Conservation (phyloP, 2,329 filamentous ascomycete species). For the Hirsutella minnesotensis region DNA sequence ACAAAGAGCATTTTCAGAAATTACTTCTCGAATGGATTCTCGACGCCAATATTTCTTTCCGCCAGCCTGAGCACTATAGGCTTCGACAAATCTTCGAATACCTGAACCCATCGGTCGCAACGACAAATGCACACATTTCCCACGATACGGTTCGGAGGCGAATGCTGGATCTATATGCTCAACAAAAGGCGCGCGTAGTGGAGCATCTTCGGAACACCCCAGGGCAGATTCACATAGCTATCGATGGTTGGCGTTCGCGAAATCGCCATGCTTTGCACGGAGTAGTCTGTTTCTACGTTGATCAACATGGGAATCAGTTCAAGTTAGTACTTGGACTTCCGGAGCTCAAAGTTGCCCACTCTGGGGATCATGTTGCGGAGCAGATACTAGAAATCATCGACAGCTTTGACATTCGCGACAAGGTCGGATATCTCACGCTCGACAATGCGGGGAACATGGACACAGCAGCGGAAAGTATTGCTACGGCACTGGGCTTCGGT, state of each 20-base stretch:
- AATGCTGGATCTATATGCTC: not conserved
- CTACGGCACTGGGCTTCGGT: not conserved
- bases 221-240: conserved; percentile 5
- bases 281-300: conserved; percentile 6
- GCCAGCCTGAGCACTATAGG: no score
- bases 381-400: conserved; percentile 5
- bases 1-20: not conserved
- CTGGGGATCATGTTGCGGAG: conserved; percentile 4
- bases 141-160: not conserved
- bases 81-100: not conserved
- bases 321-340: conserved; percentile 9
- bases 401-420: conserved; percentile 2
- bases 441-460: not conserved
- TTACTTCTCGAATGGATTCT: not conserved
- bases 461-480: not conserved
- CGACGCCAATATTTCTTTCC: not conserved
- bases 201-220: not conserved
- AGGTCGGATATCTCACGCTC: not conserved
- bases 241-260: conserved; percentile 6
- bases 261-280: conserved; percentile 8
- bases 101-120: not conserved
- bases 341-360: conserved; percentile 4
- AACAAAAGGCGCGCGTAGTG: not conserved
- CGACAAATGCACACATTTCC: not conserved
- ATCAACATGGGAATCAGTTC: conserved; percentile 1